Base-by-base conservation (phyloP, 2,329 filamentous ascomycete species). In the Trichoderma sp. region DNA sequence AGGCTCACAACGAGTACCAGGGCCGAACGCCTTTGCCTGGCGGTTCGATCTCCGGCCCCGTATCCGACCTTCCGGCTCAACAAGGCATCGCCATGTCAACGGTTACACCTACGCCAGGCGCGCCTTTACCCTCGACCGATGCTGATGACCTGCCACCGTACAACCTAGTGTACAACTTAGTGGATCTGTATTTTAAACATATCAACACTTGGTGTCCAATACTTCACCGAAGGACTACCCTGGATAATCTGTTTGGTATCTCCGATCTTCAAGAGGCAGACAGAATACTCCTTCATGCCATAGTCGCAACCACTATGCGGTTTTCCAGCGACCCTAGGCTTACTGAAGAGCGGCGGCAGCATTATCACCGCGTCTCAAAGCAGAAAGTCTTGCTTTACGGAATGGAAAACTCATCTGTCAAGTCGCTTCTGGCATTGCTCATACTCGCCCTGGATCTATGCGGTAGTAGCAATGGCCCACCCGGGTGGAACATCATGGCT, bases 401-500 rank as follows among this genome's bases (percentile, higher is more conserved):
- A 5, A 89, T 98, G 79, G 95, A 97, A 80, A 95, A 97, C 79
- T 95, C 94, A 14, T 97, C 95, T 0, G 94, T 98, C 75, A 96
- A 95, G 82, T 92, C 94, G 1, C 87, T 98, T 6, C 95, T 98
- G 81, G 95, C 95, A 6, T 86, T 98, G 7, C 94, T 97, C 1
- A 97, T 98, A 67, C 86, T 98, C 6, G 94, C 95, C 0, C 85
- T 98, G 12, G 95, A 98, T 81, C 88, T 97, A 29, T 93, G 95
- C 38, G 95, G 95, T 9, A 94, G 91, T 79, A 95, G 95, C 50
- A 97, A 98, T 81, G 95, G 95, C 0, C 95, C 95, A 2, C 95
- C 95, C 0, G 95, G 94, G 3, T 97, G 95, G 95, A 97, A 97
- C 81, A 89, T 98, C 75, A 91, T 98, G 83, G 95, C 95, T 7